phyloP scores from a whole-genome alignment of 768 basidiomycete species.

The Mycena alexandri region DNA sequence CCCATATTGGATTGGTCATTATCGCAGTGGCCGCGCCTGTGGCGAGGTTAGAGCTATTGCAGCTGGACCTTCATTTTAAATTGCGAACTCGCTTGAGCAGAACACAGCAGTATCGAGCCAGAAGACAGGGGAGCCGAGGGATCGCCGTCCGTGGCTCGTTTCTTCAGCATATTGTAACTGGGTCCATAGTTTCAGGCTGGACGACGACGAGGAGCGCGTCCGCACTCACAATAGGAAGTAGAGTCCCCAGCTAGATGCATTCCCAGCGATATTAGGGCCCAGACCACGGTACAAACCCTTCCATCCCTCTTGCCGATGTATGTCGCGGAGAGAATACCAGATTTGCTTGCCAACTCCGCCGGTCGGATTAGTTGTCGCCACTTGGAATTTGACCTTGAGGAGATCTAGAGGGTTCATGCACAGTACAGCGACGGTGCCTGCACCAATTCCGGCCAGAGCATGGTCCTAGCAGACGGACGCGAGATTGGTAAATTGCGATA shows the following conservation, averaged over 20 bases:
- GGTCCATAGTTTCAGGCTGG: slow-evolving; percentile 10
- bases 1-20: slow-evolving; percentile 98
- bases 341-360: slow-evolving; percentile 80
- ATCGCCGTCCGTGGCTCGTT: slow-evolving; percentile 77
- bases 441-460: slow-evolving; percentile 93
- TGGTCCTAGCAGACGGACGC: slow-evolving; percentile 76
- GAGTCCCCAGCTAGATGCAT: slow-evolving; percentile 96
- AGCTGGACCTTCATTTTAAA: slow-evolving; percentile 33
- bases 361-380: slow-evolving; percentile 74
- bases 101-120: slow-evolving; percentile 85
- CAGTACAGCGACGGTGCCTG: slow-evolving; percentile 91
- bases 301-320: slow-evolving; percentile 82
- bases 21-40: slow-evolving; percentile 93
- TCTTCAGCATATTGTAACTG: slow-evolving; percentile 96
- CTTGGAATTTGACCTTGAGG: slow-evolving; percentile 94
- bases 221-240: slow-evolving; percentile 95
- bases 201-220: slow-evolving; percentile 24
- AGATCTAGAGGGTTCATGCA: slow-evolving; percentile 98
- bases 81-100: slow-evolving; percentile 95
- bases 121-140: slow-evolving; percentile 77
- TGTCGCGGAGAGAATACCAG: slow-evolving; percentile 78
- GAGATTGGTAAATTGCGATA: background rate
- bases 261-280: slow-evolving; percentile 91
- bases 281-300: slow-evolving; percentile 92
- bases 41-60: slow-evolving; percentile 26